Evolutionary conservation across 768 basidiomycete genomes (phyloP).

Genomic region (Boletus sp.): DNA sequence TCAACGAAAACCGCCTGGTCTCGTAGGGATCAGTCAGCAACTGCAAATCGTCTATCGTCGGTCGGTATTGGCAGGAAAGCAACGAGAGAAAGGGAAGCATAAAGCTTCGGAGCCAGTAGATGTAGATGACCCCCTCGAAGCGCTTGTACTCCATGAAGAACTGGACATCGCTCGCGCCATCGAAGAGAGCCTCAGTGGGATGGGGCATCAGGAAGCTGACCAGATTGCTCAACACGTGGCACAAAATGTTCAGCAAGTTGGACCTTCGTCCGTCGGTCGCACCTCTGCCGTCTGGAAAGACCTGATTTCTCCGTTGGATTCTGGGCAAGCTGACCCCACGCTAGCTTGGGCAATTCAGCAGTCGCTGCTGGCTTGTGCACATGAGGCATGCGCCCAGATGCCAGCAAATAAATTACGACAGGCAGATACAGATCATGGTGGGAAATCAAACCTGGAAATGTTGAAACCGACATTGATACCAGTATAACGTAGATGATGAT

Average conservation of each 20-base stretch:
- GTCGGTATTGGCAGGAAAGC: constrained; percentile 4
- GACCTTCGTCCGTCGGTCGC: constrained; percentile 1
- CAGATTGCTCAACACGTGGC: constrained; percentile 6
- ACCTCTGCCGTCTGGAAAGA: constrained; percentile 9
- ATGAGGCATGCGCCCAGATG: neutral
- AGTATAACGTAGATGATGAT: constrained; percentile 8
- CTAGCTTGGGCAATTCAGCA: constrained; percentile 34
- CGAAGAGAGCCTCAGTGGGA: constrained; percentile 42
- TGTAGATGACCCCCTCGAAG: constrained; percentile 12
- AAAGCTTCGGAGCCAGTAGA: constrained; percentile 1
- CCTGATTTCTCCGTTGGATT: constrained; percentile 3
- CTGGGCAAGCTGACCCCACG: constrained; percentile 14
- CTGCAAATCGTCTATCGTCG: constrained; percentile 44
- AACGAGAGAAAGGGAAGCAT: neutral
- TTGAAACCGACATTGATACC: constrained; percentile 1
- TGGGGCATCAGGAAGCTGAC: constrained; percentile 3
- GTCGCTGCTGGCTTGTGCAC: constrained; percentile 20
- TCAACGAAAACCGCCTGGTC: constrained; percentile 17
- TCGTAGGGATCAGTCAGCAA: constrained; percentile 34
- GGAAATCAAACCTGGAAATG: neutral
- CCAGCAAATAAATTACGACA: neutral
- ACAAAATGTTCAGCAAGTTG: constrained; percentile 5
- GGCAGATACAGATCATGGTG: constrained; percentile 9
- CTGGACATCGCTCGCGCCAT: constrained; percentile 46
- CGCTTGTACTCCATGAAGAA: constrained; percentile 35